Percentiles rank a stretch among this genome's conserved stretches.
phyloP scores from a whole-genome alignment of 2,329 filamentous ascomycete species.

The Zymoseptoria brevis region DNA sequence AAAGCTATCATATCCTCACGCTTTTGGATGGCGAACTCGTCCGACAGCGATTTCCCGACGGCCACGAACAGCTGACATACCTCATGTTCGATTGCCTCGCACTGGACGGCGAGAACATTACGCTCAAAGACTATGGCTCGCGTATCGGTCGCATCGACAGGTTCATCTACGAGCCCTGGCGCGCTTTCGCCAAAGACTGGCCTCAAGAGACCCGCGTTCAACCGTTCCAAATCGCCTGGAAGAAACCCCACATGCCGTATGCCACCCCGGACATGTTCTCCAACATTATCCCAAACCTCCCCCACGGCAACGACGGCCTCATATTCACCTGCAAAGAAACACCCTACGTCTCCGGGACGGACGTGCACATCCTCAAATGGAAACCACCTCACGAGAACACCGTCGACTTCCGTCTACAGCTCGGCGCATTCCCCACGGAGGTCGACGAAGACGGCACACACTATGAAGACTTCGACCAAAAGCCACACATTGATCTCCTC shows the following conservation, averaged over 20 bases:
- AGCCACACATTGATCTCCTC: conserved; percentile 65
- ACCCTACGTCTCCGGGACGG: conserved; percentile 81
- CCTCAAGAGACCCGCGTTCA: conserved; percentile 62
- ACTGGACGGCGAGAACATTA: conserved; percentile 66
- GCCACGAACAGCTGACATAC: conserved; percentile 65
- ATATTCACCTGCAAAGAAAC: conserved; percentile 94
- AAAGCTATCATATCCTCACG: conserved; percentile 68
- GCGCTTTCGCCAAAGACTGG: conserved; percentile 47
- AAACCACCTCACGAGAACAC: conserved; percentile 94
- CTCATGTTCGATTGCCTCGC: conserved; percentile 91
- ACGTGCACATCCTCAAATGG: conserved; percentile 93
- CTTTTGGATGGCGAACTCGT: conserved; percentile 91
- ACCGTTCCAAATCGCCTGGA: conserved; percentile 77
- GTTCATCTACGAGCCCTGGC: conserved; percentile 19
- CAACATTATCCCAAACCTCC: conserved; percentile 70
- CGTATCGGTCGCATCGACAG: conserved; percentile 73
- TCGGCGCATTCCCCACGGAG: conserved; percentile 63
- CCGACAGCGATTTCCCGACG: conserved; percentile 62
- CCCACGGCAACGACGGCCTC: conserved; percentile 90
- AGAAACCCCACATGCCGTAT: conserved; percentile 83
- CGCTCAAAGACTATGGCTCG: conserved; percentile 76
- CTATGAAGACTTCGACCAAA: conserved; percentile 67
- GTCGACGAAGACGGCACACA: conserved; percentile 62
- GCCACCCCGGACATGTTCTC: conserved; percentile 88
- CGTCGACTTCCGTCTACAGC: conserved; percentile 76